Base-by-base conservation (phyloP, 140 eudicot genomes). In the Erigeron philadelphicus region DNA sequence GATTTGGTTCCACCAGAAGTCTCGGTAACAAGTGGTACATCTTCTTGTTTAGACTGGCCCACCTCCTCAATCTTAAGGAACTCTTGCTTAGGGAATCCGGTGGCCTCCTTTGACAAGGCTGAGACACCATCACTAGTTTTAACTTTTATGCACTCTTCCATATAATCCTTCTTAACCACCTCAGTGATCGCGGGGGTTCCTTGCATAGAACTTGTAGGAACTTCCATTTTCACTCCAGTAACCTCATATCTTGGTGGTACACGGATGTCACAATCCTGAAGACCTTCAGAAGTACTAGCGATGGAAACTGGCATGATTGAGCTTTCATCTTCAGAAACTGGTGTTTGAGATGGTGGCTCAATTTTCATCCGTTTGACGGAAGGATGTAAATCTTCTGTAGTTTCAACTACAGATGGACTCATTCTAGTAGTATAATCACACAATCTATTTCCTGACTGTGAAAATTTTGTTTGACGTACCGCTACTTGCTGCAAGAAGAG, bases 361-460 rank as follows among this genome's bases (percentile, higher is more conserved):
- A 85, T 71, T 71, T 88, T 92, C 76, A 84, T 48, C 56, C 98
- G 87, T 64, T 92, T 92, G 72, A 71, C 2, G 31, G 88, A 84
- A 31, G 92, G 93, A 50, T 86, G 92, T 56, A 77, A 66, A 75
- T 86, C 87, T 73, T 86, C 90, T 45, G 86, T 66, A 66, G 80
- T 67, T 81, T 84, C 81, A 59, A 64, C 72, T 5, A 80, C 74
- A 42, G 76, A 73, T 76, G 82, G 87, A 61, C 74, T 71, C 15
- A 72, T 63, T 72, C 56, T 75, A 18, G 71, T 15, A 67, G 75
- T 56, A 75, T 80, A 68, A 64, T 67, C 79, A 62, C 52, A 66
- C 10, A 68, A 45, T 65, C 76, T 82, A 74, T 64, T 74, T 10
- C 66, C 79, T 4, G 86, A 61, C 9, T 52, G 59, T 8, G 81